A percentile compares a stretch with the other conserved stretches of the same genome.
These are phyloP conservation scores for Aspergillus terreus DNA, from an alignment of 2,329 filamentous ascomycete genomes.

Conservation along the genomic window DNA sequence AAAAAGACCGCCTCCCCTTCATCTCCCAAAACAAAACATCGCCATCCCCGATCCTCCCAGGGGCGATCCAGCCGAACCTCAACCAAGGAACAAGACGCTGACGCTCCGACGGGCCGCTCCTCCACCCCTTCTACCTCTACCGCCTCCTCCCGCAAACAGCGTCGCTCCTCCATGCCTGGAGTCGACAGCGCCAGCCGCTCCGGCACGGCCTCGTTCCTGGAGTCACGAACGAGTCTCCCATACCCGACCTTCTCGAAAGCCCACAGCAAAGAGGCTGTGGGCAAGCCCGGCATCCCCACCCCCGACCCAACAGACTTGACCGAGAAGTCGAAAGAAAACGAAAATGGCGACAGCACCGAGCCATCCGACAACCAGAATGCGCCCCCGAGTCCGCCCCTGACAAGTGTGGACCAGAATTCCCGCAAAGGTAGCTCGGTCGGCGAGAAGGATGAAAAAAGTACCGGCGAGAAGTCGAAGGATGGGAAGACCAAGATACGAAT, in stretches of 20 bases:
- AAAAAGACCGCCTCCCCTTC: conserved; percentile 24
- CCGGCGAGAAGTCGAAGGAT: conserved; percentile 32
- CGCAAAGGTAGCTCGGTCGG: conserved; percentile 34
- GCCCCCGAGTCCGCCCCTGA: conserved; percentile 48
- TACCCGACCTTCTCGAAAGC: conserved; percentile 87
- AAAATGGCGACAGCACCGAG: conserved; percentile 21
- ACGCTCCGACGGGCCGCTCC: conserved; percentile 26
- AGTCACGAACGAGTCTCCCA: conserved; percentile 54
- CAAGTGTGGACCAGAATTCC: conserved; percentile 40
- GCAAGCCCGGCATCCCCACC: conserved; percentile 52
- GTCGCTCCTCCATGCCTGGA: conserved; percentile 53
- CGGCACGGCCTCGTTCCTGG: conserved; percentile 37
- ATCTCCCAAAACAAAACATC: conserved; percentile 26
- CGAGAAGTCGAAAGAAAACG: conserved; percentile 42
- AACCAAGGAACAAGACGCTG: conserved; percentile 32
- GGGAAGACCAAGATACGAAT: conserved; percentile 35
- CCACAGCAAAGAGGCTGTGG: conserved; percentile 82
- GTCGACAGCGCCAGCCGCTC: conserved; percentile 35
- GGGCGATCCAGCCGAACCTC: conserved; percentile 27
- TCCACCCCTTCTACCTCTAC: conserved; percentile 24
- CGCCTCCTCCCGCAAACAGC: conserved; percentile 21
- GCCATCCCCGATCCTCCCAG: conserved; percentile 28
- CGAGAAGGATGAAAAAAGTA: conserved; percentile 27
- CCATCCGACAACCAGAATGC: conserved; percentile 31
- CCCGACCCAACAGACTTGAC: conserved; percentile 70